Conservation (phyloP, 768 basidiomycete species). For the Mycena vulgaris region DNA sequence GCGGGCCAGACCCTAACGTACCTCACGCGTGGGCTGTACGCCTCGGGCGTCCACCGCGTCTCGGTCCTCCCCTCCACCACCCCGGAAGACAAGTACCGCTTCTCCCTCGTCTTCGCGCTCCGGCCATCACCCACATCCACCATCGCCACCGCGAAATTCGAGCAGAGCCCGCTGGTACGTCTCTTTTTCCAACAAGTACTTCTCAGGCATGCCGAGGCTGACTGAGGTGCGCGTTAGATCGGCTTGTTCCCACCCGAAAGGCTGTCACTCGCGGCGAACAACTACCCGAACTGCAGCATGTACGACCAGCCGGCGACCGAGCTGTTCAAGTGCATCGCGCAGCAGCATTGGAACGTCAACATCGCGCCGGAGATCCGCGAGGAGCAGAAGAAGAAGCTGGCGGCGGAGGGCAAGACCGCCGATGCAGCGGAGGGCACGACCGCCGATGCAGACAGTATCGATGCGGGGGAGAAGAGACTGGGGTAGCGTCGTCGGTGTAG, state of each 20-base stretch:
- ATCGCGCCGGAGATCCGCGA: slow-evolving; percentile 33
- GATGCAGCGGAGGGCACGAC: too few species aligned
- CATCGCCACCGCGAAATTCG: slow-evolving; percentile 24
- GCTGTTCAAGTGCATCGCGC: slow-evolving; percentile 24
- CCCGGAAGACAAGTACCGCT: slow-evolving; percentile 20
- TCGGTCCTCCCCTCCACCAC: slow-evolving; percentile 25
- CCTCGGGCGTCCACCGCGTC: slow-evolving; percentile 35
- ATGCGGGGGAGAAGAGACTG: too few species aligned
- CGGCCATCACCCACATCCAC: slow-evolving; percentile 24
- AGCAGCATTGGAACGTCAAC: slow-evolving; percentile 36
- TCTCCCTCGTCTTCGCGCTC: slow-evolving; percentile 37
- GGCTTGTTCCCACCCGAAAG: slow-evolving; percentile 17
- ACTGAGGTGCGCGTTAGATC: not conserved
- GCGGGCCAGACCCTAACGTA: slow-evolving; percentile 34
- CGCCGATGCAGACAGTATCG: too few species aligned
- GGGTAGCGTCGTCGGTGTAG: too few species aligned
- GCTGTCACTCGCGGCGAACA: slow-evolving; percentile 6
- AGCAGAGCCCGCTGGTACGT: slow-evolving; percentile 16
- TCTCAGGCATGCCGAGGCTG: not conserved
- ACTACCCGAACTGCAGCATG: slow-evolving; percentile 34
- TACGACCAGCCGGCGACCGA: slow-evolving; percentile 20
- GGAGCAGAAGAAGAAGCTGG: slow-evolving; percentile 28
- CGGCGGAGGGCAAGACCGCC: not conserved
- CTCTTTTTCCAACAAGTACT: not conserved
- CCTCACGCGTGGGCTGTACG: slow-evolving; percentile 32